phyloP scores from a whole-genome alignment of 1,284 basidiomycete genomes.

The Apiotrichum porosum region DNA sequence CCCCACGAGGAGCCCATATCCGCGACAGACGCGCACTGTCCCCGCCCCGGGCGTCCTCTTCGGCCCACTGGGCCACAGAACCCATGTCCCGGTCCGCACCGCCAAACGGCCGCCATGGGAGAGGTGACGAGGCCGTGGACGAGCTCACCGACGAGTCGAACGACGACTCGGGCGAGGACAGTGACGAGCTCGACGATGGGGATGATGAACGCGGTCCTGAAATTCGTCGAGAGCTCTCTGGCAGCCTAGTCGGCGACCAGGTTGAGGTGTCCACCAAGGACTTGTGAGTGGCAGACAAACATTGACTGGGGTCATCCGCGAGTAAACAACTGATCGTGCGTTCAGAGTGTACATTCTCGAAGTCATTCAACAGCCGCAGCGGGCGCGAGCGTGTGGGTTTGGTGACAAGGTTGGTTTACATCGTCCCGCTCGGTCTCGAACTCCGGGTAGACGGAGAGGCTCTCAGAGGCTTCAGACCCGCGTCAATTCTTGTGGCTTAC shows the following conservation, averaged over 20 bases:
- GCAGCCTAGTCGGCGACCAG: neutral
- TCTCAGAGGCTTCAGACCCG: neutral
- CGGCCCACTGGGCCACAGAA: no score
- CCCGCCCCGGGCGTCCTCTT: no score
- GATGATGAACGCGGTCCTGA: neutral
- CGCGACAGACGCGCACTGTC: no score
- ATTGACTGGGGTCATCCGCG: no score
- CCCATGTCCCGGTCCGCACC: neutral
- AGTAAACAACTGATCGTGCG: no score
- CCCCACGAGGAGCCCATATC: no score
- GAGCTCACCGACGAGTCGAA: conserved; percentile 10
- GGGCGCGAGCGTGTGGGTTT: conserved; percentile 89
- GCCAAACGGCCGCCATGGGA: no score
- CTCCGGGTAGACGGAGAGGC: no score
- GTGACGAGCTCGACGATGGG: conserved; percentile 16
- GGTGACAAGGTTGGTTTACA: conserved; percentile 67
- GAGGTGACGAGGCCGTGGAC: conserved; percentile 1
- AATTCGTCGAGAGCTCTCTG: conserved; percentile 5
- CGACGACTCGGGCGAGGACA: conserved; percentile 7
- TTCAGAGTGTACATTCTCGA: conserved; percentile 71
- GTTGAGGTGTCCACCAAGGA: conserved; percentile 2
- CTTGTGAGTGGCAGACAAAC: neutral
- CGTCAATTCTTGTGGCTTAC: neutral
- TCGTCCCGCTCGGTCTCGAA: neutral
- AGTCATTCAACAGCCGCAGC: conserved; percentile 76